A percentile compares a stretch with the other conserved stretches of the same genome.
Conservation (phyloP, 257 asterid species). For the Orobanche coerulescens region DNA sequence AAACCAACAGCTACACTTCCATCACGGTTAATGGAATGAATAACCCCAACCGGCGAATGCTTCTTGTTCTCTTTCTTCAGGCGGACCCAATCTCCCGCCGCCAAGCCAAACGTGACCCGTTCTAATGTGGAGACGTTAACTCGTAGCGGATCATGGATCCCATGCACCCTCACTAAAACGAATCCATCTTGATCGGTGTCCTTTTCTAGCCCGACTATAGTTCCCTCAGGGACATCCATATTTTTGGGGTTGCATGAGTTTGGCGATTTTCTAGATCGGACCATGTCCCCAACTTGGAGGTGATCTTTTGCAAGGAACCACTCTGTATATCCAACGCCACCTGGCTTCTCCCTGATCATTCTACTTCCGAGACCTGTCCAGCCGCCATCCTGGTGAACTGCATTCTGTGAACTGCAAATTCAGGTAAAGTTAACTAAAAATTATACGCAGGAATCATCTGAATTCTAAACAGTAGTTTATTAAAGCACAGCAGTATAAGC, state of each 20-base stretch:
- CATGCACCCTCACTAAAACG: conserved; percentile 69
- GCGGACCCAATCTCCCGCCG: conserved; percentile 83
- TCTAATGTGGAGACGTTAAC: conserved; percentile 56
- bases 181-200: conserved; percentile 60
- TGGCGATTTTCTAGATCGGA: conserved; percentile 70
- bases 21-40: conserved; percentile 53
- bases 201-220: conserved; percentile 61
- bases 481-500: background rate
- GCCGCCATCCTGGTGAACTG: conserved; percentile 42
- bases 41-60: conserved; percentile 64
- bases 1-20: conserved; percentile 63
- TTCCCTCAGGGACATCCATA: conserved; percentile 70
- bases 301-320: conserved; percentile 85
- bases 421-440: conserved; percentile 5
- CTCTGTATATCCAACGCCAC: conserved; percentile 44
- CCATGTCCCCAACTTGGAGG: conserved; percentile 65
- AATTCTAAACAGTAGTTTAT: background rate
- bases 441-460: background rate
- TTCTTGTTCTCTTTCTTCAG: conserved; percentile 50
- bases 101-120: conserved; percentile 68
- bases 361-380: conserved; percentile 42
- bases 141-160: conserved; percentile 61
- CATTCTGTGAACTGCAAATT: conserved; percentile 55
- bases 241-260: conserved; percentile 54
- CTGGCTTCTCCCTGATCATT: conserved; percentile 39